Conservation (phyloP, 2,329 filamentous ascomycete genomes). For the Clarireedia sp. region DNA sequence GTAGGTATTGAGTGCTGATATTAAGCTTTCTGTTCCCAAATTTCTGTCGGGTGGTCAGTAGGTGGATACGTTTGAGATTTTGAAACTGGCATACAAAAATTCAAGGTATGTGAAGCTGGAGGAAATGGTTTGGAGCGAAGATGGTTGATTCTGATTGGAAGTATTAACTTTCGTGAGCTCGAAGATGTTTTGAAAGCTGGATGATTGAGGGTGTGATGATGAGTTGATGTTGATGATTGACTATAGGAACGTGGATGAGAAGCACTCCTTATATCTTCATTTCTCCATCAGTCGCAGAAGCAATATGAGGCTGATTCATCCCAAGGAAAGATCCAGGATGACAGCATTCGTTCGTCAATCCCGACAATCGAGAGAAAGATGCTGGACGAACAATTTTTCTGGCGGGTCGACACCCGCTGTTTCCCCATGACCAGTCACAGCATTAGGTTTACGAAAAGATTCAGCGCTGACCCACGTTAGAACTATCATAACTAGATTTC, state of each 20-base stretch:
- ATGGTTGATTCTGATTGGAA: not conserved
- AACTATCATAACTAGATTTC: constrained; percentile 1
- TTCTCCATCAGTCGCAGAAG: constrained; percentile 7
- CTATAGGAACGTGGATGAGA: constrained; percentile 2
- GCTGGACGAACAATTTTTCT: not conserved
- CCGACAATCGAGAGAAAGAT: not conserved
- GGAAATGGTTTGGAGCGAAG: not conserved
- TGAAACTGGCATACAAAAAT: too few species aligned
- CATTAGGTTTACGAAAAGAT: constrained; percentile 6
- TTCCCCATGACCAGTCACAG: constrained; percentile 7
- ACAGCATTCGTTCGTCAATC: not conserved
- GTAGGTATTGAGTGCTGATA: not conserved
- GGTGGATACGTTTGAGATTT: too few species aligned
- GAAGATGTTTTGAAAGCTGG: not conserved
- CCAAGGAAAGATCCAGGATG: not conserved
- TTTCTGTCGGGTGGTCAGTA: too few species aligned
- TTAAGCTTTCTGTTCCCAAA: not conserved
- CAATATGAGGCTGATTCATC: constrained; percentile 4
- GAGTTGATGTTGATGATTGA: not conserved
- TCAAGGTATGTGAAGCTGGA: not conserved
- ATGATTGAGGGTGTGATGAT: not conserved
- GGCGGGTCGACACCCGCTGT: not conserved
- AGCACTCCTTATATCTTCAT: constrained; percentile 4
- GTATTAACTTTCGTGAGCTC: not conserved
- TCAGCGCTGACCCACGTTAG: constrained; percentile 5